phyloP scores from a whole-genome alignment of 2,329 filamentous ascomycete genomes.

The Periglandula ipomoeae region DNA sequence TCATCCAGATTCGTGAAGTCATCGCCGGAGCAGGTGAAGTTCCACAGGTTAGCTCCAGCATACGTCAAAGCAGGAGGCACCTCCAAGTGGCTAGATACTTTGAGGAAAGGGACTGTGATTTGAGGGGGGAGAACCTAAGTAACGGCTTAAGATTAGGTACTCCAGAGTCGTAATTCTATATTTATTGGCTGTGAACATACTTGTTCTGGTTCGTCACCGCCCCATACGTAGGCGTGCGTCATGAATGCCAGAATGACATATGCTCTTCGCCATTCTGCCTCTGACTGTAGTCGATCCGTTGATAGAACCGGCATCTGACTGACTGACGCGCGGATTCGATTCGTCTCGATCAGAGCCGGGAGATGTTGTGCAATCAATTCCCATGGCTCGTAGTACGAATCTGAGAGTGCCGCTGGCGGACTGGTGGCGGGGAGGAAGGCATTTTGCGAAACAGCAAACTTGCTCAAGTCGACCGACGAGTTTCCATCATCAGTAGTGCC shows the following conservation, averaged over 20 bases:
- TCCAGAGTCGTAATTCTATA: too few species aligned
- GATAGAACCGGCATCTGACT: slow-evolving; percentile 61
- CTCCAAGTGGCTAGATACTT: slow-evolving; percentile 63
- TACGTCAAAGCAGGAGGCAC: slow-evolving; percentile 88
- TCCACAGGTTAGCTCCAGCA: slow-evolving; percentile 81
- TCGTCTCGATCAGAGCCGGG: slow-evolving; percentile 55
- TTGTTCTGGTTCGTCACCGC: slow-evolving; percentile 64
- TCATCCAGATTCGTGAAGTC: slow-evolving; percentile 59
- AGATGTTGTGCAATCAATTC: slow-evolving; percentile 61
- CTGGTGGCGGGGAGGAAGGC: slow-evolving; percentile 68
- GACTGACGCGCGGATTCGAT: slow-evolving; percentile 53
- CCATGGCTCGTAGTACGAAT: slow-evolving; percentile 73
- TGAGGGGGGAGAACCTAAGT: slow-evolving; percentile 57
- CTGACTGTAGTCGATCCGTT: slow-evolving; percentile 50
- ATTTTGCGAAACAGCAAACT: slow-evolving; percentile 38
- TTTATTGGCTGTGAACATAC: slow-evolving; percentile 33
- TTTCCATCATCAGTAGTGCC: slow-evolving; percentile 10
- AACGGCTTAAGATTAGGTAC: too few species aligned
- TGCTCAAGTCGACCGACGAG: slow-evolving; percentile 19
- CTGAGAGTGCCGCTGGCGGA: slow-evolving; percentile 56
- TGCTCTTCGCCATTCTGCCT: slow-evolving; percentile 71
- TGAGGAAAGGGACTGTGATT: slow-evolving; percentile 68
- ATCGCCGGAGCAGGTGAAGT: slow-evolving; percentile 53
- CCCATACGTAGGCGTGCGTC: slow-evolving; percentile 84
- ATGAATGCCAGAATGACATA: slow-evolving; percentile 74